Evolutionary conservation across 108 stramenopile genomes (phyloP).

Genomic region (Mediolabrus comicus): DNA sequence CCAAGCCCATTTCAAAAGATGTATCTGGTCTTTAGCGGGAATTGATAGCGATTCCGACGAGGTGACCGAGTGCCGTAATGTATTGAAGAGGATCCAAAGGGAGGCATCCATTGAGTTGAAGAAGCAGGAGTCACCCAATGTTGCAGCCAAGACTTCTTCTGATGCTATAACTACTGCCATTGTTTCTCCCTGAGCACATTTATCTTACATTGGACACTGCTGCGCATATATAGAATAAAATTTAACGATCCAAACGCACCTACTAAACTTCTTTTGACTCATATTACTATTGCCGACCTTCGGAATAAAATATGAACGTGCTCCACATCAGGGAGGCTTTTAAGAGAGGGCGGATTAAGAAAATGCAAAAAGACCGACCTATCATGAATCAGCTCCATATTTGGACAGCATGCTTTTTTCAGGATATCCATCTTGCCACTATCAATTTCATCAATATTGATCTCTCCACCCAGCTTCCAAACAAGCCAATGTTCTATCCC

Average conservation of each 20-base stretch:
- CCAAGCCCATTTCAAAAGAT: slow-evolving; percentile 16
- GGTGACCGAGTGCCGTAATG: slow-evolving; percentile 19
- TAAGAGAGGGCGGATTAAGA: slow-evolving; percentile 67
- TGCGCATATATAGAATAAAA: background rate
- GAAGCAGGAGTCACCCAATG: too few relatives aligned
- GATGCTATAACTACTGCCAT: background rate
- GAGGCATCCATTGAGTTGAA: background rate
- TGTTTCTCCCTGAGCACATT: background rate
- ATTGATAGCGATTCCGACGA: slow-evolving; percentile 20
- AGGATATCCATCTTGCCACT: slow-evolving; percentile 28
- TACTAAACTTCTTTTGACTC: too few relatives aligned
- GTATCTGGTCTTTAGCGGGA: slow-evolving; percentile 13
- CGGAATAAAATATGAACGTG: slow-evolving; percentile 64
- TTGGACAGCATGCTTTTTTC: slow-evolving; percentile 3
- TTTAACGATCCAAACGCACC: background rate
- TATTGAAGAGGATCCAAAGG: slow-evolving; percentile 15
- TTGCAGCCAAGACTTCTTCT: too few relatives aligned
- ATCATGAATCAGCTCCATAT: slow-evolving; percentile 11
- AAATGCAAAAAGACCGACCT: slow-evolving; percentile 55
- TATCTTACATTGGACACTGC: background rate
- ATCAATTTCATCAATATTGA: slow-evolving; percentile 26
- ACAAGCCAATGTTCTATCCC: slow-evolving; percentile 48
- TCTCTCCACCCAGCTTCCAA: slow-evolving; percentile 44
- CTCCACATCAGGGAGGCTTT: slow-evolving; percentile 73
- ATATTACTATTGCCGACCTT: background rate